Percentiles rank a stretch among this genome's conserved stretches.
These are phyloP conservation scores for Eragrostis curvula DNA, from an alignment of 176 grass and related monocot genomes.

Conservation along the genomic window DNA sequence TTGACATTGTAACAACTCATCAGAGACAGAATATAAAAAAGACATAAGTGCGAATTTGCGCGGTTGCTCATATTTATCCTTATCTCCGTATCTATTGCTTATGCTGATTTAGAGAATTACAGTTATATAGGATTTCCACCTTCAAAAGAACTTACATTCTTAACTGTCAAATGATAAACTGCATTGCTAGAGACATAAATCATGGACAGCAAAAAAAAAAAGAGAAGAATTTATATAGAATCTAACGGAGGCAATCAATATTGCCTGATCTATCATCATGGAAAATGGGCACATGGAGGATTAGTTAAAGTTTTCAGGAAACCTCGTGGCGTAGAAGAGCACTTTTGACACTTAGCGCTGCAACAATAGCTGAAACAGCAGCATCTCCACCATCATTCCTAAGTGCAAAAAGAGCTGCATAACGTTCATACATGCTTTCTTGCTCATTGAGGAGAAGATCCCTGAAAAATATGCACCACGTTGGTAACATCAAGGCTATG, in stretches of 20 bases:
- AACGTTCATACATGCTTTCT: conserved; percentile 89
- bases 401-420: conserved; percentile 92
- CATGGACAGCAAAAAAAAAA: neutral
- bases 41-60: neutral
- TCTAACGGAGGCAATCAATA: no score
- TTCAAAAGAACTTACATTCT: neutral
- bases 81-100: neutral
- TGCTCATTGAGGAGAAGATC: conserved; percentile 78
- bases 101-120: neutral
- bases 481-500: conserved; percentile 6
- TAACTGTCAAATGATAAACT: neutral
- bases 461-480: conserved; percentile 53
- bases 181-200: neutral
- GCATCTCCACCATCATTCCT: conserved; percentile 77
- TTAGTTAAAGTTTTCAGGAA: conserved; percentile 26
- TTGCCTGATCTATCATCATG: conserved; percentile 12
- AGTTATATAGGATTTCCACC: neutral
- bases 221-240: no score
- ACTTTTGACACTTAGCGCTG: conserved; percentile 72
- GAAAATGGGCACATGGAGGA: neutral
- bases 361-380: conserved; percentile 77
- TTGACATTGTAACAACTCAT: neutral
- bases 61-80: neutral
- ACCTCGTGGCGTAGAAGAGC: conserved; percentile 94
- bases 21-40: neutral